Evolutionary conservation across 495 filamentous ascomycete species (phyloP).

Genomic region (Acidomyces sp.): DNA sequence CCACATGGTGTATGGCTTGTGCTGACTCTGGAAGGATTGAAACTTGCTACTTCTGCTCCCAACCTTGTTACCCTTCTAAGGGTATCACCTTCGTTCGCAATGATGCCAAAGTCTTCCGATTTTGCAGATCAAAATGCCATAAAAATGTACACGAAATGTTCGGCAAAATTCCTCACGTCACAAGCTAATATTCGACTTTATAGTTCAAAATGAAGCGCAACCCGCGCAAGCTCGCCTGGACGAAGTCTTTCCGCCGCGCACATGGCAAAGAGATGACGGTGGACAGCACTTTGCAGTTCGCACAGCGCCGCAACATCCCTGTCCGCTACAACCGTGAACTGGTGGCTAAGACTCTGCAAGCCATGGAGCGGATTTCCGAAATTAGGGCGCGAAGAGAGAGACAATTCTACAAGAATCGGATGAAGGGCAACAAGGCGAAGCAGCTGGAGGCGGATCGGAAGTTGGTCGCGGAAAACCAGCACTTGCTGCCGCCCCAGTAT

Average conservation of each 20-base stretch:
- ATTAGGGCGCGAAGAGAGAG: conserved; percentile 72
- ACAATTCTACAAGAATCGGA: conserved; percentile 80
- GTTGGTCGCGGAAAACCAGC: conserved; percentile 81
- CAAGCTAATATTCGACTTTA: too few relatives aligned
- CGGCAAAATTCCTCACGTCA: conserved; percentile 1
- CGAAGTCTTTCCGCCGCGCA: conserved; percentile 29
- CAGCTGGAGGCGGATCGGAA: conserved; percentile 67
- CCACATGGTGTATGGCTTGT: background rate
- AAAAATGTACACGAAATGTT: conserved; percentile 47
- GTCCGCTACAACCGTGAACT: conserved; percentile 89
- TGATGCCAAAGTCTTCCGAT: conserved; percentile 58
- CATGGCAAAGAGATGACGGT: conserved; percentile 67
- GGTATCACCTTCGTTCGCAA: conserved; percentile 78
- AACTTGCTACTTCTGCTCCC: conserved; percentile 83
- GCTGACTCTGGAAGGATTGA: conserved; percentile 45
- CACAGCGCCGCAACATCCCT: conserved; percentile 83
- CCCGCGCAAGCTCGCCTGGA: conserved; percentile 45
- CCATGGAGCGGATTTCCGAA: conserved; percentile 84
- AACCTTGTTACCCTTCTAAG: conserved; percentile 73
- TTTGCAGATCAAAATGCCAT: conserved; percentile 85
- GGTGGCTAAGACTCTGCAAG: conserved; percentile 70
- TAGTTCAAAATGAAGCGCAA: conserved; percentile 93
- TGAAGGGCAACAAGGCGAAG: conserved; percentile 75
- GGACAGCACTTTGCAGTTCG: conserved; percentile 85
- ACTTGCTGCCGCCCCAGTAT: conserved; percentile 51